Conservation (phyloP, 306 rosid genomes). For the Carpinus fangiana region DNA sequence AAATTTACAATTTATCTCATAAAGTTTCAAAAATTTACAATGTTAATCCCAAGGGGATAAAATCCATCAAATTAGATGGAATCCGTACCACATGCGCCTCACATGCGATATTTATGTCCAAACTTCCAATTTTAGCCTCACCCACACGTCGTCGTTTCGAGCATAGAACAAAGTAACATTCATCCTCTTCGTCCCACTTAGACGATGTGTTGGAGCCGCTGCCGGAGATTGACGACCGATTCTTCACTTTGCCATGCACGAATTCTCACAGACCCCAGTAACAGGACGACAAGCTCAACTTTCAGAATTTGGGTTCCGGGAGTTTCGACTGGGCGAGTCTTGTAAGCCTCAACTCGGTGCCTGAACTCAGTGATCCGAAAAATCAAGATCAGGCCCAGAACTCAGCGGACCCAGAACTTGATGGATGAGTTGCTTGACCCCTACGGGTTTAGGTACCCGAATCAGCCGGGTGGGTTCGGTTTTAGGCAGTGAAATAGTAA, state of each 20-base stretch:
- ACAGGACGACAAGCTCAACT: constrained; percentile 44
- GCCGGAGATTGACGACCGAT: constrained; percentile 58
- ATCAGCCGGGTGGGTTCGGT: constrained; percentile 38
- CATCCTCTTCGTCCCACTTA: constrained; percentile 61
- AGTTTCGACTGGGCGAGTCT: constrained; percentile 71
- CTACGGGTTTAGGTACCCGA: constrained; percentile 45
- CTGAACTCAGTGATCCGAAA: constrained; percentile 36
- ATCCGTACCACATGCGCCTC: no score
- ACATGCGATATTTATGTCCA: no score
- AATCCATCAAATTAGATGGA: no score
- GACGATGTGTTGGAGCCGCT: constrained; percentile 70
- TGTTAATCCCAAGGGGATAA: no score
- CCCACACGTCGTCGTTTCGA: no score
- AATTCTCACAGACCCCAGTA: constrained; percentile 49
- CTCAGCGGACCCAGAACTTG: constrained; percentile 32
- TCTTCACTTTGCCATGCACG: constrained; percentile 53
- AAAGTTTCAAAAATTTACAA: no score
- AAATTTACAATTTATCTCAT: no score
- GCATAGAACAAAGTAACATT: constrained; percentile 57
- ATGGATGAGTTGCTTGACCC: constrained; percentile 52
- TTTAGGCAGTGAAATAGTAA: constrained; percentile 34
- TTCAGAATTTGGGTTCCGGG: constrained; percentile 37
- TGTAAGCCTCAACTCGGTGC: constrained; percentile 39
- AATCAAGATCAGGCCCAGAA: constrained; percentile 34
- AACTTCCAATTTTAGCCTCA: no score